Conservation (phyloP, 2,329 filamentous ascomycete genomes). For the Pseudocercospora fijiensis region DNA sequence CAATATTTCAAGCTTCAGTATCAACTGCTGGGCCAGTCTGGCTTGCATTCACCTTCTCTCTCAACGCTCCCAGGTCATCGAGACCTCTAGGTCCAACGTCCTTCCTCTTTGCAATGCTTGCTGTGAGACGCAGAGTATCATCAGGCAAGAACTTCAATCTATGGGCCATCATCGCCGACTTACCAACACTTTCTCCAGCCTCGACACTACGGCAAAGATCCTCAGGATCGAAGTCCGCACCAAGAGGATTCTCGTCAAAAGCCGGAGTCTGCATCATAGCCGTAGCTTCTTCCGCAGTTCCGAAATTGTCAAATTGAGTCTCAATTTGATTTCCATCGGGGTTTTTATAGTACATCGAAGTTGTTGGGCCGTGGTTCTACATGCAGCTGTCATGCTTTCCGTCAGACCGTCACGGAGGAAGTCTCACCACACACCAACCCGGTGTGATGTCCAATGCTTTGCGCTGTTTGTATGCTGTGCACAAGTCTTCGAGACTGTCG, state of each 20-base stretch:
- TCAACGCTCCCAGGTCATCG: conserved; percentile 1
- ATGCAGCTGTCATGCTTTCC: not conserved
- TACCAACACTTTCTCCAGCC: conserved; percentile 28
- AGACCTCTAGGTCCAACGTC: conserved; percentile 1
- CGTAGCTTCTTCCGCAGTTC: conserved; percentile 37
- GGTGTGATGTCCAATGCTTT: conserved; percentile 26
- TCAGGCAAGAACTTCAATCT: too few relatives aligned
- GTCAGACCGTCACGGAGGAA: not conserved
- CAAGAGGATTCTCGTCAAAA: conserved; percentile 48
- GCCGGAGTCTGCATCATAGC: conserved; percentile 42
- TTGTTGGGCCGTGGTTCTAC: conserved; percentile 30
- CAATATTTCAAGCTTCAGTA: too few relatives aligned
- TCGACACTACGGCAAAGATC: conserved; percentile 40
- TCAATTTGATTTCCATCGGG: conserved; percentile 30
- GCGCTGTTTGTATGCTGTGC: conserved; percentile 28
- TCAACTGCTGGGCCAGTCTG: not conserved
- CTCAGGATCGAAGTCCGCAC: conserved; percentile 48
- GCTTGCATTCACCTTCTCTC: conserved; percentile 7
- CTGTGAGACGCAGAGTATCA: not conserved
- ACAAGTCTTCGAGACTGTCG: conserved; percentile 23
- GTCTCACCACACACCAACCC: conserved; percentile 23
- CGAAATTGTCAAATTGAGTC: conserved; percentile 30
- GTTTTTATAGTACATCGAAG: conserved; percentile 31
- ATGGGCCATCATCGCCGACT: too few relatives aligned
- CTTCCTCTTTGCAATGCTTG: conserved; percentile 15